These are phyloP conservation scores for Neopestalotiopsis sp. DNA, from an alignment of 2,329 filamentous ascomycete species.

Conservation along the genomic window DNA sequence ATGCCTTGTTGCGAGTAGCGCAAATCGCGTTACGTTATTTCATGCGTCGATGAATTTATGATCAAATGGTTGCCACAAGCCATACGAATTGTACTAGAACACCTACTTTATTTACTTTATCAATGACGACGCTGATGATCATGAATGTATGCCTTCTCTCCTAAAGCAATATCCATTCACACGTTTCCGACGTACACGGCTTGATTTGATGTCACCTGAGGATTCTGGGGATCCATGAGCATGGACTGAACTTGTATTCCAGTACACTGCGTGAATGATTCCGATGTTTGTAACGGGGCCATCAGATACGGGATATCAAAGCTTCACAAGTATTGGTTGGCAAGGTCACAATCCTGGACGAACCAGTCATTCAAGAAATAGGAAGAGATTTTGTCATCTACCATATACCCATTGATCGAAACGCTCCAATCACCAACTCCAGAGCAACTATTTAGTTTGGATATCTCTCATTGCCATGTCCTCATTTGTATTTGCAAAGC, in stretches of 20 bases:
- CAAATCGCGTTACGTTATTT: neutral
- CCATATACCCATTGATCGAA: slow-evolving; percentile 5
- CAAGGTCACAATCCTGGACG: neutral
- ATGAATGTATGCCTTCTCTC: neutral
- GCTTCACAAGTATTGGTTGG: neutral
- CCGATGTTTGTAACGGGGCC: no score
- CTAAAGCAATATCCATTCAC: no score
- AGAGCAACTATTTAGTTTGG: neutral
- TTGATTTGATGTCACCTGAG: no score
- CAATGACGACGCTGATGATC: neutral
- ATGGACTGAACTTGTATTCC: no score
- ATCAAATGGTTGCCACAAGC: neutral
- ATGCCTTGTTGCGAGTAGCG: no score
- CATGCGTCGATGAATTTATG: neutral
- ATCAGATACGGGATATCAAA: no score
- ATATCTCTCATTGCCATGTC: slow-evolving; percentile 14
- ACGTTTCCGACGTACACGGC: no score
- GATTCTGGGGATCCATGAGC: no score
- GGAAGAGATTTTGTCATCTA: neutral
- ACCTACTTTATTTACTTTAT: neutral
- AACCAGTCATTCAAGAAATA: neutral
- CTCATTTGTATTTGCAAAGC: neutral
- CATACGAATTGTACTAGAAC: neutral
- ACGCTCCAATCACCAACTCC: slow-evolving; percentile 3
- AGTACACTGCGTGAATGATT: no score